Base-by-base conservation (phyloP, 2,329 filamentous ascomycete genomes). In the Sporothrix inflata region DNA sequence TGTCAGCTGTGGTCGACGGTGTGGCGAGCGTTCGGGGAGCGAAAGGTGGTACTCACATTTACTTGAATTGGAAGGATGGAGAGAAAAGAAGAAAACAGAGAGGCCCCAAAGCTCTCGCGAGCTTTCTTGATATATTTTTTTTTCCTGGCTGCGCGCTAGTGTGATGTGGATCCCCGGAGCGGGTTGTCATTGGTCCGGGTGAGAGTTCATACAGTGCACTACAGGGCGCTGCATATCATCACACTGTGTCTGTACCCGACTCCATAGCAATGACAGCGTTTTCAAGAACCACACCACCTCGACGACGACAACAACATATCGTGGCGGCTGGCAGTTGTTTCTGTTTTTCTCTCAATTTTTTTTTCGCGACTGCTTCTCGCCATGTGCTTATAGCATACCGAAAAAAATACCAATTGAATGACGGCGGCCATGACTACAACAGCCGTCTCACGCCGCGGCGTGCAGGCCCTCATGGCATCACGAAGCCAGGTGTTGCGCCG, bases 1-100 rank as follows among this genome's bases (percentile, higher is more conserved):
- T 70, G 78, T 84, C 79, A 84, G 81, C 71, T 6, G n/a, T 4
- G 21, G 30, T 4, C 71, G 5, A n/a, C 4, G 21, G 16, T 4
- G 14, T 7, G 21, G 4, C 16, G 38, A 3, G 27, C 70, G 67
- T 60, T 73, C 70, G 72, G 71, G 12, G 71, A 51, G n/a, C 12
- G 6, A 72, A 76, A 74, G 75, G 75, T 76, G 72, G 73, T 71
- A 89, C 94, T 89, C 87, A 98, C 94, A 86, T 93, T 76, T 89
- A 91, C 90, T 92, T 97, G 97, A 97, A 94, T 93, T 94, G 94
- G 94, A 98, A 97, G 94, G 94, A 90, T 91, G 88, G 90, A 86
- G 84, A 83, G 85, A 87, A 86, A 82, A 84, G 83, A 82, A 82
- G 78, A 81, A 76, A 81, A 81, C 80, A 77, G 77, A 74, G 74